phyloP scores from a whole-genome alignment of 306 rosid genomes.

The Notholithocarpus densiflorus region DNA sequence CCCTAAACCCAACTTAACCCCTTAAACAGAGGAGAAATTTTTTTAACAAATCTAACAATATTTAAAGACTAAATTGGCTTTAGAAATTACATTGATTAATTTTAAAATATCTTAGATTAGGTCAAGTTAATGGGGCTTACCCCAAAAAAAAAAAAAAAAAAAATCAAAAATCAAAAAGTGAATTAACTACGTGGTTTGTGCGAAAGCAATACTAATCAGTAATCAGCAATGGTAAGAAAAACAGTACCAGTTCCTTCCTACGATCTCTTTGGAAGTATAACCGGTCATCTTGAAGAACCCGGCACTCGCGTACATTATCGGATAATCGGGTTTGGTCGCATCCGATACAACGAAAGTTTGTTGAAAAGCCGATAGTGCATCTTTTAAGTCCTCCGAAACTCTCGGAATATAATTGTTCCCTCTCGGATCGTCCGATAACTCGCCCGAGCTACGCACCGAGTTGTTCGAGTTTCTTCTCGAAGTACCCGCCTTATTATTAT shows the following conservation, averaged over 20 bases:
- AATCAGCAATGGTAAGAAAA: neutral
- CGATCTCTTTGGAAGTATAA: slow-evolving; percentile 78
- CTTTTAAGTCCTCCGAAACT: slow-evolving; percentile 68
- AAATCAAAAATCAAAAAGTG: no score
- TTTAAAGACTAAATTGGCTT: no score
- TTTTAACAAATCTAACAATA: no score
- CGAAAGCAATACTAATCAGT: neutral
- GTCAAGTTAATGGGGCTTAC: no score
- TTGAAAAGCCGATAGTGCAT: slow-evolving; percentile 81
- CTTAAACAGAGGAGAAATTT: accelerated
- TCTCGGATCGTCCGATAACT: slow-evolving; percentile 44
- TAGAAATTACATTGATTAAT: no score
- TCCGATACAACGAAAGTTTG: slow-evolving; percentile 94
- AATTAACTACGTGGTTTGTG: no score
- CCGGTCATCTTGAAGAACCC: slow-evolving; percentile 98
- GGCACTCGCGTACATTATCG: slow-evolving; percentile 88
- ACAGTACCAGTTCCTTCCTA: slow-evolving; percentile 80
- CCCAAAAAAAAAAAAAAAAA: no score
- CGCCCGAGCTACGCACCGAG: slow-evolving; percentile 70
- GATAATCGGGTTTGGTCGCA: slow-evolving; percentile 88
- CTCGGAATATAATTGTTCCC: slow-evolving; percentile 56
- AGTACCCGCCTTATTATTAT: slow-evolving; percentile 15
- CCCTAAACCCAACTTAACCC: no score
- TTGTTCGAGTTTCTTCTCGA: slow-evolving; percentile 62
- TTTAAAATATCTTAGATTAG: no score